phyloP scores from a whole-genome alignment of 306 rosid genomes.

The Canavalia ensiformis region DNA sequence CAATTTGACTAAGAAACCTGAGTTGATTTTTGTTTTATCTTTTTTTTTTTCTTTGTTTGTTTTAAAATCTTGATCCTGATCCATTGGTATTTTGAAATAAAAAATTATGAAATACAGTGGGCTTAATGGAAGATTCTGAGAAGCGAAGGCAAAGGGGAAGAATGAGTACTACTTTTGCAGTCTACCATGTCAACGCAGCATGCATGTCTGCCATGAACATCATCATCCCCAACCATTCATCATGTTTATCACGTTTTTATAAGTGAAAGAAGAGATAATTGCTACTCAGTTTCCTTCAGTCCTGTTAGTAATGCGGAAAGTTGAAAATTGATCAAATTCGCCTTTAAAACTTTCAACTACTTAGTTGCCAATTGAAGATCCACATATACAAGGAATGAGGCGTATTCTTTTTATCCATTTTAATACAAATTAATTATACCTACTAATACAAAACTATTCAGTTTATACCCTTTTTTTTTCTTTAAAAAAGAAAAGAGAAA shows the following conservation, averaged over 20 bases:
- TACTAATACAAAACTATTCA: too few relatives aligned
- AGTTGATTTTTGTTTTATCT: neutral
- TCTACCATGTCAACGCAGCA: slow-evolving; percentile 1
- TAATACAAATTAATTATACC: too few relatives aligned
- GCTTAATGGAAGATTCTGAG: neutral
- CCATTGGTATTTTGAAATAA: neutral
- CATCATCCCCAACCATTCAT: neutral
- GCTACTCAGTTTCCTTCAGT: slow-evolving; percentile 1
- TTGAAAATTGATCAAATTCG: neutral
- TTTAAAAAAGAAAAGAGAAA: too few relatives aligned
- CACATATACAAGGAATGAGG: neutral
- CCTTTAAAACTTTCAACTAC: neutral
- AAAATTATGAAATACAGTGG: neutral
- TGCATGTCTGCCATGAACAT: neutral
- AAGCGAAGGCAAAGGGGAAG: neutral
- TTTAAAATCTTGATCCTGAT: neutral
- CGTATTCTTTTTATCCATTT: neutral
- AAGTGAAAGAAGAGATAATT: neutral
- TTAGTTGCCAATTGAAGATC: neutral
- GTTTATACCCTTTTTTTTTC: too few relatives aligned
- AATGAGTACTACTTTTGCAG: neutral
- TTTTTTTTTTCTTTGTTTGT: neutral
- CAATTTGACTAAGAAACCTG: neutral
- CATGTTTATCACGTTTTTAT: slow-evolving; percentile 42
- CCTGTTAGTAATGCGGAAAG: neutral